A percentile compares a stretch with the other conserved stretches of the same genome.
These are phyloP conservation scores for Viridothelium virens DNA, from an alignment of 495 filamentous ascomycete genomes.

Conservation along the genomic window DNA sequence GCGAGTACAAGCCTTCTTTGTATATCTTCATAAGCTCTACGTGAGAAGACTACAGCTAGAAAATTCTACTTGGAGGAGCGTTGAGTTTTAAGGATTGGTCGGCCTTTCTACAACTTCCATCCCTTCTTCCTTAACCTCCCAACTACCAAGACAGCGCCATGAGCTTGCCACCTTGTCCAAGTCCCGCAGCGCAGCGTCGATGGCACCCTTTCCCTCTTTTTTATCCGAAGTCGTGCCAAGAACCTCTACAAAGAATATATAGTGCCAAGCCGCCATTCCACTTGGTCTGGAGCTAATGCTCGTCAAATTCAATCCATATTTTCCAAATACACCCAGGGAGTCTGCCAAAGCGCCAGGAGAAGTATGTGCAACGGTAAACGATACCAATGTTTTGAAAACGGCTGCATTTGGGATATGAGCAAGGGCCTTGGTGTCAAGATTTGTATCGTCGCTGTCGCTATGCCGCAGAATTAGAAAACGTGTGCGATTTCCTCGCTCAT, in stretches of 20 bases:
- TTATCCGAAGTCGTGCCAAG: slow-evolving; percentile 48
- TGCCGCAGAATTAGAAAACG: slow-evolving; percentile 73
- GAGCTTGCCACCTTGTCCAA: slow-evolving; percentile 26
- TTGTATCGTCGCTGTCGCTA: slow-evolving; percentile 21
- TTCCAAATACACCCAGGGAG: slow-evolving; percentile 68
- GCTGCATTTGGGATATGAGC: slow-evolving; percentile 15
- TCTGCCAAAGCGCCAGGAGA: slow-evolving; percentile 72
- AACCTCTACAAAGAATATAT: slow-evolving; percentile 93
- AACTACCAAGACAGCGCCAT: slow-evolving; percentile 15
- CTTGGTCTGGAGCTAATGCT: slow-evolving; percentile 84
- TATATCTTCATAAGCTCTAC: too few species aligned
- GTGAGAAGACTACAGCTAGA: too few species aligned
- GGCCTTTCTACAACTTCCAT: background rate
- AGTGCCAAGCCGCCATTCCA: slow-evolving; percentile 69
- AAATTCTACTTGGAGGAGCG: background rate
- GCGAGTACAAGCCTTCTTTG: too few species aligned
- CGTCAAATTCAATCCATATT: slow-evolving; percentile 68
- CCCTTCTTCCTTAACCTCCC: background rate
- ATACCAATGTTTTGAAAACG: slow-evolving; percentile 61
- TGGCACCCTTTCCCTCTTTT: slow-evolving; percentile 39
- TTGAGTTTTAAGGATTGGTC: background rate
- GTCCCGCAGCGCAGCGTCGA: slow-evolving; percentile 45
- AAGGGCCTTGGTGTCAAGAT: background rate
- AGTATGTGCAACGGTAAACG: slow-evolving; percentile 74
- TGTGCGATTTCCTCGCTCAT: slow-evolving; percentile 72